Conservation (phyloP, 2,329 filamentous ascomycete genomes). For the Verticillium longisporum region DNA sequence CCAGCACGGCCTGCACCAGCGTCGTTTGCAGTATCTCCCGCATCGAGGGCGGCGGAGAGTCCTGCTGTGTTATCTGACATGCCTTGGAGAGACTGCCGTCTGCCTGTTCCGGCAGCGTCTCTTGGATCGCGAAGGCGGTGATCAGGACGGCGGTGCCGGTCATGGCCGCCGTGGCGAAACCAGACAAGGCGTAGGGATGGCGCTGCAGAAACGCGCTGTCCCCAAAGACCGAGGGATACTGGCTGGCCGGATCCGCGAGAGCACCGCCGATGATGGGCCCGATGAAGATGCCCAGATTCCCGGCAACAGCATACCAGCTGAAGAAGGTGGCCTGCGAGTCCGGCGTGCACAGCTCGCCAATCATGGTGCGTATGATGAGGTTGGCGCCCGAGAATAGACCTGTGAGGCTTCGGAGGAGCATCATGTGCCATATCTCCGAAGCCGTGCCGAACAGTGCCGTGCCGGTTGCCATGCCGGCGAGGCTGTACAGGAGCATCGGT, state of each 20-base stretch:
- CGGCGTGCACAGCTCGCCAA: conserved; percentile 63
- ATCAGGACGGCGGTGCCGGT: conserved; percentile 46
- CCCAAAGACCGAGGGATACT: conserved; percentile 55
- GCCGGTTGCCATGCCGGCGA: conserved; percentile 55
- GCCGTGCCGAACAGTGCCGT: conserved; percentile 64
- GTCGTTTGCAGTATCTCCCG: conserved; percentile 49
- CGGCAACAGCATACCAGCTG: conserved; percentile 68
- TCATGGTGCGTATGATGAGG: conserved; percentile 70
- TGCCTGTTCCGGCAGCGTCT: conserved; percentile 39
- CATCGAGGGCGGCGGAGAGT: conserved; percentile 1
- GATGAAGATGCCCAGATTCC: conserved; percentile 67
- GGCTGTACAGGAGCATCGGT: conserved; percentile 61
- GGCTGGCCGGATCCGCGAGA: conserved; percentile 59
- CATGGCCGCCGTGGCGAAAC: conserved; percentile 33
- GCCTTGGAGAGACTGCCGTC: conserved; percentile 13
- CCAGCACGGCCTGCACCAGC: conserved; percentile 59
- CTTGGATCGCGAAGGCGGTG: conserved; percentile 51
- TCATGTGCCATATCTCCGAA: conserved; percentile 64
- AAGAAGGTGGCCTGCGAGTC: conserved; percentile 68
- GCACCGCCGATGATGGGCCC: conserved; percentile 65
- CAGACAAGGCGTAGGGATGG: conserved; percentile 61
- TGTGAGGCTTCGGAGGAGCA: conserved; percentile 62
- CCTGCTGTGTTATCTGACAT: background rate
- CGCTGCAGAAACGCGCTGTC: conserved; percentile 49
- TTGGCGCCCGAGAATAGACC: conserved; percentile 69